Base-by-base conservation (phyloP, 495 filamentous ascomycete genomes). In the Annulohypoxylon moriforme region DNA sequence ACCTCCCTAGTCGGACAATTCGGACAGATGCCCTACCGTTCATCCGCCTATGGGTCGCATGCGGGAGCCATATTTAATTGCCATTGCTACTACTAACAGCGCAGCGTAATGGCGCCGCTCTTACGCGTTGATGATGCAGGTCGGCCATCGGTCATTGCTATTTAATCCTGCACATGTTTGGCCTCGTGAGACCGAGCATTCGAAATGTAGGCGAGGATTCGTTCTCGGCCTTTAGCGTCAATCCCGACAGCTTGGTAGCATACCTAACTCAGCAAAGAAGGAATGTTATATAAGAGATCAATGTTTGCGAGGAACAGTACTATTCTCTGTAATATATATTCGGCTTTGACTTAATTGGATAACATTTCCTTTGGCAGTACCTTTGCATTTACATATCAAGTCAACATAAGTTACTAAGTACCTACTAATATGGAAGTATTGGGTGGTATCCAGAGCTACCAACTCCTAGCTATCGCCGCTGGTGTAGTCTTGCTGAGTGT, bases 361-460 rank as follows among this genome's bases (percentile, higher is more conserved):
- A 11, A 8, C 6, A 42, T 42, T 6, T 1, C 11, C n/a, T 40
- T 14, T 18, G 18, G 7, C 40, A 44, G 6, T 18, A 44, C 4
- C 4, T 18, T 44, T 44, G n/a, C 13, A 44, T 36, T 36, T 4
- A 8, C 14, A 40, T 14, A 10, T 44, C 4, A 38, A n/a, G n/a
- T 20, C 16, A 4, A 57, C 16, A 36, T 22, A 57, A 58, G 11
- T 57, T 31, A 16, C 22, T 3, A 24, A 27, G 16, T 20, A 16
- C 13, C n/a, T n/a, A n/a, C n/a, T n/a, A n/a, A n/a, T n/a, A 72
- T 72, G 69, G 64, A 68, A 13, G 16, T 10, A 31, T 5, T 67
- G 4, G 9, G 29, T 14, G 20, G 33, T 33, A 22, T 73, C 57
- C 25, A 62, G 33, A 29, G 22, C n/a, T n/a, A 55, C 10, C 47